These are phyloP conservation scores for Flaveria linearis DNA, from an alignment of 129 eudicot genomes.

Conservation along the genomic window DNA sequence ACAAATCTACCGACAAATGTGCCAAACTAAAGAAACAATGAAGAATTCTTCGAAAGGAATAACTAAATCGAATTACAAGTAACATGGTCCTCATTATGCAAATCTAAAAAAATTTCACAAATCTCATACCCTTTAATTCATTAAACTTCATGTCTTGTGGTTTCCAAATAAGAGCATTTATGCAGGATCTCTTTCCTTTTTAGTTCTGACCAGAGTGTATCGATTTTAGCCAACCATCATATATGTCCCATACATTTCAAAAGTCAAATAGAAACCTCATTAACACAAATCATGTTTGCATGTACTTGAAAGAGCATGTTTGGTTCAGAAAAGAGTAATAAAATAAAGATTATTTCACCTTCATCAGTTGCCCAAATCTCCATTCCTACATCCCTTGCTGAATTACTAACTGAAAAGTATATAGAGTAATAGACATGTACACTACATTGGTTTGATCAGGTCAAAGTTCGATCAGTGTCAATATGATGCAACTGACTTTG, in stretches of 20 bases:
- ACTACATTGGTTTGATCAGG: slow-evolving; percentile 3
- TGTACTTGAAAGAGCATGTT: not conserved
- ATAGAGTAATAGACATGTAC: not conserved
- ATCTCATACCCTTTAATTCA: not conserved
- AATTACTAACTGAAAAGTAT: not conserved
- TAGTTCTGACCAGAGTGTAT: not conserved
- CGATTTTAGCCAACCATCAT: slow-evolving; percentile 4
- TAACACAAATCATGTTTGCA: not conserved
- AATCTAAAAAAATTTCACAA: not conserved
- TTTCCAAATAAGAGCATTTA: not conserved
- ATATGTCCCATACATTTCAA: slow-evolving; percentile 2
- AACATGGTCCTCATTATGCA: not conserved
- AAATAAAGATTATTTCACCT: not conserved
- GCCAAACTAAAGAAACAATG: not conserved
- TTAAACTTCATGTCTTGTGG: not conserved
- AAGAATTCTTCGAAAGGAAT: not conserved
- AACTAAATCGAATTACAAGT: not conserved
- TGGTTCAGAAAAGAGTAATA: not conserved
- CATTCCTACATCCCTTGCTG: not conserved
- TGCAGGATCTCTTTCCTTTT: not conserved
- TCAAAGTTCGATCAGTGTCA: not conserved
- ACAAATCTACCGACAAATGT: not conserved
- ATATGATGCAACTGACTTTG: not conserved
- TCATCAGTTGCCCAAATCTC: not conserved
- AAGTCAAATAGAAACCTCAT: not conserved